phyloP scores from a whole-genome alignment of 148 eudicot genomes.

The Tetragonia tetragonoides region DNA sequence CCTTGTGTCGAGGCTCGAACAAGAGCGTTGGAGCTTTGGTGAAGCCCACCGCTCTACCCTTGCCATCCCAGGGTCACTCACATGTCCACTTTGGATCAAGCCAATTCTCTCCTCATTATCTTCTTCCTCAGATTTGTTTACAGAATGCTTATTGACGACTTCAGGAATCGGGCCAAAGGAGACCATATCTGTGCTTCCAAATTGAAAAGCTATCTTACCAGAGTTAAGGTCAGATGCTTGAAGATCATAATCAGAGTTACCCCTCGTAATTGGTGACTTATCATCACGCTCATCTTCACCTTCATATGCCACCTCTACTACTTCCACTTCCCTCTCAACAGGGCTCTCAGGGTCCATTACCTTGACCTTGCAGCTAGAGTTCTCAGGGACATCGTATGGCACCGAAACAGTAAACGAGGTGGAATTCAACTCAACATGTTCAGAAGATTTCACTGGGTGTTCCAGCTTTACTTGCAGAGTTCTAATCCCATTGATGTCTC shows the following conservation, averaged over 20 bases:
- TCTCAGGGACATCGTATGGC: slow-evolving; percentile 41
- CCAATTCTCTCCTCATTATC: slow-evolving; percentile 30
- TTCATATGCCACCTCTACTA: slow-evolving; percentile 65
- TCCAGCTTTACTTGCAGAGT: slow-evolving; percentile 49
- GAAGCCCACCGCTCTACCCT: slow-evolving; percentile 52
- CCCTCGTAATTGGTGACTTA: slow-evolving; percentile 47
- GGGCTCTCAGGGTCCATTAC: slow-evolving; percentile 52
- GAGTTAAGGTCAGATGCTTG: slow-evolving; percentile 31
- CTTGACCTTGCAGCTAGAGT: slow-evolving; percentile 53
- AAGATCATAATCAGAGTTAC: slow-evolving; percentile 47
- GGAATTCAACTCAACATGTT: slow-evolving; percentile 27
- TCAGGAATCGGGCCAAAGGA: slow-evolving; percentile 9
- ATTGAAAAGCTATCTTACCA: slow-evolving; percentile 27
- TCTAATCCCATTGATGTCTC: slow-evolving; percentile 27
- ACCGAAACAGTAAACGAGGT: slow-evolving; percentile 42
- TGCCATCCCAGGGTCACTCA: slow-evolving; percentile 77
- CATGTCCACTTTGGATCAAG: slow-evolving; percentile 47
- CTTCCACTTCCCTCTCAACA: slow-evolving; percentile 38
- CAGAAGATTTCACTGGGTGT: slow-evolving; percentile 32
- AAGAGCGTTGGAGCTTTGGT: slow-evolving; percentile 74
- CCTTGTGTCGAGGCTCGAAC: slow-evolving; percentile 67
- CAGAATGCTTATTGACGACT: slow-evolving; percentile 7
- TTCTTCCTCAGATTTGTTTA: slow-evolving; percentile 30
- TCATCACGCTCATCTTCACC: slow-evolving; percentile 84
- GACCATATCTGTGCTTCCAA: slow-evolving; percentile 10